phyloP scores from a whole-genome alignment of 169 alveolate genomes.

The Eimeria sp. region DNA sequence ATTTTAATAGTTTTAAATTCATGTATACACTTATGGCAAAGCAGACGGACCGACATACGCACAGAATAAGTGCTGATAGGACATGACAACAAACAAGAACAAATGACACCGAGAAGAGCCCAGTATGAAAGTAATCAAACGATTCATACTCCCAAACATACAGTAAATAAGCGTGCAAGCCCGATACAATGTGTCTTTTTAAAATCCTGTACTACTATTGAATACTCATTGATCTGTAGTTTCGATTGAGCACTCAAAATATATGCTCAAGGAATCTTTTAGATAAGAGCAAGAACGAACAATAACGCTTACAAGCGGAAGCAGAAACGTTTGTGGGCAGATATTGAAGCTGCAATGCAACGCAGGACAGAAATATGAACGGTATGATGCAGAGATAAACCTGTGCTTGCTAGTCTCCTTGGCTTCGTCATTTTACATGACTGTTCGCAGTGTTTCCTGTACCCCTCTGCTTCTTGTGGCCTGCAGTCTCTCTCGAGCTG shows the following conservation, averaged over 20 bases:
- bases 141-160: too few relatives aligned
- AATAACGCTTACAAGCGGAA: conserved; percentile 90
- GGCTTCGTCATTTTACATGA: not conserved
- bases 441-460: not conserved
- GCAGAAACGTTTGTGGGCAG: conserved; percentile 94
- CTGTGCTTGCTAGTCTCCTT: not conserved
- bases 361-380: not conserved
- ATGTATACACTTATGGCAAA: too few relatives aligned
- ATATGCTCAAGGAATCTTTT: not conserved
- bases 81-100: too few relatives aligned
- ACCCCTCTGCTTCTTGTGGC: conserved; percentile 73
- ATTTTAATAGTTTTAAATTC: too few relatives aligned
- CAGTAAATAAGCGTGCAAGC: too few relatives aligned
- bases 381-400: not conserved
- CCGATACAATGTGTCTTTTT: too few relatives aligned
- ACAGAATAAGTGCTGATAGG: too few relatives aligned
- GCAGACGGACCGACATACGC: too few relatives aligned
- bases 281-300: not conserved
- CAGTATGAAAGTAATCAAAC: too few relatives aligned
- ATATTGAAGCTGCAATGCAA: conserved; percentile 75
- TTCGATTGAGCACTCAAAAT: not conserved
- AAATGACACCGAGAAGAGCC: too few relatives aligned
- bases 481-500: conserved; percentile 92
- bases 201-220: too few relatives aligned
- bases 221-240: too few relatives aligned